phyloP scores from a whole-genome alignment of 441 rosid species.

The Metrosideros polymorpha region DNA sequence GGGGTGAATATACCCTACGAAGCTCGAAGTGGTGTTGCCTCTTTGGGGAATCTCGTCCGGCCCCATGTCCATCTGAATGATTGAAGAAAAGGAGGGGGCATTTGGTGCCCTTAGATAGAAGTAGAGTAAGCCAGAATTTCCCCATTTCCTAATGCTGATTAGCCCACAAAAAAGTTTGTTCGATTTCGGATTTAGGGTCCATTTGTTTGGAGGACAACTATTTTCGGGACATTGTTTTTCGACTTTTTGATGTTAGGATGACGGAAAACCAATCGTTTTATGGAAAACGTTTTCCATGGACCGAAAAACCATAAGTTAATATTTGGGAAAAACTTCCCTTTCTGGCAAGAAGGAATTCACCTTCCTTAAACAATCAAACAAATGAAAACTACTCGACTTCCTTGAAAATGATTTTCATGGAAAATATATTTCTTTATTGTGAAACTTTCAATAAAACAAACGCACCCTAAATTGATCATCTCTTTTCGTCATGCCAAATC shows the following conservation, averaged over 20 bases:
- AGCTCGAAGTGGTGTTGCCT: not conserved
- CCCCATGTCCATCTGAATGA: not conserved
- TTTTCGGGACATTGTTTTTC: not conserved
- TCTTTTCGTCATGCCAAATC: rapidly evolving
- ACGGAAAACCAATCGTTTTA: rapidly evolving
- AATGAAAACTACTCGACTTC: rapidly evolving
- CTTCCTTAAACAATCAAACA: not conserved
- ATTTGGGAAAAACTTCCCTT: not conserved
- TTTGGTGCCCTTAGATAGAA: not conserved
- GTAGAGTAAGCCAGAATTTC: not conserved
- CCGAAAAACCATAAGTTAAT: not conserved
- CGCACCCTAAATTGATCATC: not conserved
- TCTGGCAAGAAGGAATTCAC: not conserved
- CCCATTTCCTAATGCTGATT: not conserved
- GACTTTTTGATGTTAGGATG: not conserved
- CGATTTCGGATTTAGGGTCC: not conserved
- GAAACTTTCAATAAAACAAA: rapidly evolving
- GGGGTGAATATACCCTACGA: not conserved
- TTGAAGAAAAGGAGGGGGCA: not conserved
- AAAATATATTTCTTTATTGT: no score
- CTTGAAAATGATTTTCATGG: not conserved
- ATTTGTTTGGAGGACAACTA: not conserved
- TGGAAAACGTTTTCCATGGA: not conserved
- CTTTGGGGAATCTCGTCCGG: not conserved
- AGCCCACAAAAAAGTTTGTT: not conserved